These are phyloP conservation scores for Fusarium miscanthi DNA, from an alignment of 2,329 filamentous ascomycete genomes.

Conservation along the genomic window DNA sequence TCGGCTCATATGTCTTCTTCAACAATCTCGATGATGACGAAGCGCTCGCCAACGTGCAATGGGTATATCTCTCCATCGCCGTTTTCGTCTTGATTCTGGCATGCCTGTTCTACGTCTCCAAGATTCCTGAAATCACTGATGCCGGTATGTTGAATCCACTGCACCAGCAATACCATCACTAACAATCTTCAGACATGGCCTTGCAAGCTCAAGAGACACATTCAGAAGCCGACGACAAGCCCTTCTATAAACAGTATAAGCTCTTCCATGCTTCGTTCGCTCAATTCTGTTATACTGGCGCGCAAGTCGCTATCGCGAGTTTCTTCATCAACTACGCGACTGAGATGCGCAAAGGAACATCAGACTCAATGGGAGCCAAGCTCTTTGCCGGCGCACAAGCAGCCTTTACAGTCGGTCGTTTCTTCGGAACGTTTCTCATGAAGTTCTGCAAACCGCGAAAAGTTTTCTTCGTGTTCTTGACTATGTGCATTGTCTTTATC, in stretches of 20 bases:
- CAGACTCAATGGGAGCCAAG: conserved; percentile 66
- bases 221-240: conserved; percentile 67
- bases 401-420: conserved; percentile 77
- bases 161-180: background rate
- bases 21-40: conserved; percentile 66
- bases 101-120: conserved; percentile 72
- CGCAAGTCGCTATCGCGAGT: conserved; percentile 72
- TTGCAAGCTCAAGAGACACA: conserved; percentile 67
- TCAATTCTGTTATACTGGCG: conserved; percentile 83
- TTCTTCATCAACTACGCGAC: conserved; percentile 82
- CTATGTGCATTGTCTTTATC: conserved; percentile 72
- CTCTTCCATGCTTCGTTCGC: conserved; percentile 81
- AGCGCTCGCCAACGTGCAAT: conserved; percentile 76
- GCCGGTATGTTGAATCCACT: conserved; percentile 45
- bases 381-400: conserved; percentile 81
- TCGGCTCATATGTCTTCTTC: conserved; percentile 81
- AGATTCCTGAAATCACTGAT: conserved; percentile 76
- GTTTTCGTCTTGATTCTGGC: conserved; percentile 76
- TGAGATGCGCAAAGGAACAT: conserved; percentile 66
- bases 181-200: conserved; percentile 65
- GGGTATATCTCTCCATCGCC: conserved; percentile 80
- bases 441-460: conserved; percentile 71
- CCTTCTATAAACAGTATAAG: conserved; percentile 76
- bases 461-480: conserved; percentile 75
- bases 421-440: conserved; percentile 75